Evolutionary conservation across 139 green algal species (phyloP).

Genomic region (Tetraselmis striata): DNA sequence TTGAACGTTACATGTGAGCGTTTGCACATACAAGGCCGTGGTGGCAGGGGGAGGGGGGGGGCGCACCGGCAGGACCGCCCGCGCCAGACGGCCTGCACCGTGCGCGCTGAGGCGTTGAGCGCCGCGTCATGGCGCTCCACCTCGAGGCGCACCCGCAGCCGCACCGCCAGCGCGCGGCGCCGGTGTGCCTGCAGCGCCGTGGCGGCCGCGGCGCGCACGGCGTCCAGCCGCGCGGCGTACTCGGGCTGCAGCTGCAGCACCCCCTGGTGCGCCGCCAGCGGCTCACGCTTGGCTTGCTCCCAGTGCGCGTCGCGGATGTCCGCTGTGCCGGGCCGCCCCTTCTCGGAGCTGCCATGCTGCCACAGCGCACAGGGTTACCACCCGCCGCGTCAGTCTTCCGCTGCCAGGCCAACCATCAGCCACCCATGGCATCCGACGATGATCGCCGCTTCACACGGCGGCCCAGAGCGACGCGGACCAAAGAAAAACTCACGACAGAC

Average conservation of each 20-base stretch:
- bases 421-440: no score
- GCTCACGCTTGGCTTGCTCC: not conserved
- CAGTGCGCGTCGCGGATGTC: not conserved
- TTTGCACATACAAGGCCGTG: no score
- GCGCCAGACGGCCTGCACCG: not conserved
- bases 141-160: not conserved
- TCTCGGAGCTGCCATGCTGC: no score
- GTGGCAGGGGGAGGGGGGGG: no score
- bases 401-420: no score
- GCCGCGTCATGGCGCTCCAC: not conserved
- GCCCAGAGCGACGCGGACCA: no score
- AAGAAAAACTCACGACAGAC: no score
- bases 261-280: not conserved
- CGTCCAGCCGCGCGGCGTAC: not conserved
- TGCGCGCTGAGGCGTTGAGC: not conserved
- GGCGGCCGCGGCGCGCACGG: not conserved
- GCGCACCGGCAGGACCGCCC: not conserved
- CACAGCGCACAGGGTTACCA: no score
- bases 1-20: no score
- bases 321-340: no score
- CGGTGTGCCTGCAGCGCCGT: not conserved
- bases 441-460: no score
- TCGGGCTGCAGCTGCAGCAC: not conserved
- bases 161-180: not conserved
- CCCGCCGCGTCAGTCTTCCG: no score